These are phyloP conservation scores for Trichophyton benhamiae DNA, from an alignment of 2,329 filamentous ascomycete species.

Conservation along the genomic window DNA sequence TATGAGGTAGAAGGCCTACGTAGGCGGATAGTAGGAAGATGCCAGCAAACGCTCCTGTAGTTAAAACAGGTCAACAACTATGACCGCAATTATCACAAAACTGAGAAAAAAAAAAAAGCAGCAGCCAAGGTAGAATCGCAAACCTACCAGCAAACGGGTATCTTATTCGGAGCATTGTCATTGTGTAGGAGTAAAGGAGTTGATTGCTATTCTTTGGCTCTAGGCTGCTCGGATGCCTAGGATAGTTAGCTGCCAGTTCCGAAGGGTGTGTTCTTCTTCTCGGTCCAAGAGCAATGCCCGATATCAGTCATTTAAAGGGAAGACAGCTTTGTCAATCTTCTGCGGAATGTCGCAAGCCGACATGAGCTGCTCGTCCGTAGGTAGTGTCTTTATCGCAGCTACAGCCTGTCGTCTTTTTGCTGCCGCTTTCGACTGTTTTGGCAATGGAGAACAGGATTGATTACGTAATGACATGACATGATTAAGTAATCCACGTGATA, in stretches of 20 bases:
- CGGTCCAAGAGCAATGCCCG: background rate
- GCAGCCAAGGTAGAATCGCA: background rate
- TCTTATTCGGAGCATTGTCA: constrained; percentile 61
- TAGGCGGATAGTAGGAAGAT: constrained; percentile 68
- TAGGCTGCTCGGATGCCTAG: background rate
- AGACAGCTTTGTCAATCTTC: background rate
- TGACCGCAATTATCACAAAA: background rate
- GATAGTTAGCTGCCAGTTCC: background rate
- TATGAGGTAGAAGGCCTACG: constrained; percentile 56
- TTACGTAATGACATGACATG: background rate
- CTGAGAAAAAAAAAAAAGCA: no score
- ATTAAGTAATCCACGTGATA: background rate
- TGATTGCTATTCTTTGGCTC: background rate
- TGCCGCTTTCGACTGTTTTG: background rate
- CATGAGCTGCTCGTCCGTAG: background rate
- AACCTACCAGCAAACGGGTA: constrained; percentile 71
- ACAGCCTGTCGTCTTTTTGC: background rate
- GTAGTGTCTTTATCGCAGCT: background rate
- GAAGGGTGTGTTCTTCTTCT: background rate
- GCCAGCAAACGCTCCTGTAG: constrained; percentile 49
- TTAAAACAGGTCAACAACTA: background rate
- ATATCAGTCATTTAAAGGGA: background rate
- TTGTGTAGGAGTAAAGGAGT: background rate
- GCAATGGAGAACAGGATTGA: background rate
- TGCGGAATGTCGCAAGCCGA: background rate